Evolutionary conservation across 2,329 filamentous ascomycete species (phyloP), one percentile per base, ranked within the genome.

Genomic region (Rhytidhysteron rufulum): DNA sequence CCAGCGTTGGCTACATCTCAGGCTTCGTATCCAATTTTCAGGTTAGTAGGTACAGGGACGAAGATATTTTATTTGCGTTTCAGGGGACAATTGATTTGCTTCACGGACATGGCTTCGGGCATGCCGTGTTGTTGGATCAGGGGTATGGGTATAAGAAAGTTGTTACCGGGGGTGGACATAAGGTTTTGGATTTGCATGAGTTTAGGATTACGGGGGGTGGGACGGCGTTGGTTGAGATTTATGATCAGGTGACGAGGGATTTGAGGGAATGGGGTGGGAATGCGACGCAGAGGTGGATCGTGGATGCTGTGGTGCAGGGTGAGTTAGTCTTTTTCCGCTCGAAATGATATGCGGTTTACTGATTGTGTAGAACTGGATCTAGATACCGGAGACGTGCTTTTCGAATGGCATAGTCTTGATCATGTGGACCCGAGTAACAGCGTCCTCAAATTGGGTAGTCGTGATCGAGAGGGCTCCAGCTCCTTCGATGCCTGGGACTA

Each of bases 171-270:
- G n/a, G n/a, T n/a, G n/a, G n/a, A n/a, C n/a, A n/a, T n/a, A n/a
- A n/a, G n/a, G n/a, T n/a, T n/a, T n/a, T n/a, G n/a, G 73, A 77
- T 48, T 74, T 75, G 70, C 73, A 77, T 20, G 51, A 74, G 75
- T 46, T 76, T 74, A 49, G 64, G 57, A 43, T 71, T 21, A 67
- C 73, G 32, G 61, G 44, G 5, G 49, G 66, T 5, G 58, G 60
- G 9, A 69, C 68, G 0, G 64, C 65, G 2, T 39, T 73, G 3
- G 54, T 72, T 34, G 65, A 62, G 0, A 55, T 66, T n/a, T 70
- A 72, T 34, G 54, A 66, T 10, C 41, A 62, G 5, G 53, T 59
- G 5, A 53, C 58, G 9, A 57, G 54, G 9, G 62, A 73, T 39
- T 54, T 74, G n/a, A 51, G 48, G n/a, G 48, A 54, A 13, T 55